A percentile compares a stretch with the other conserved stretches of the same genome.
Evolutionary conservation across 805 yeast species (phyloP).

Genomic region (Komagataella kurtzmanii): DNA sequence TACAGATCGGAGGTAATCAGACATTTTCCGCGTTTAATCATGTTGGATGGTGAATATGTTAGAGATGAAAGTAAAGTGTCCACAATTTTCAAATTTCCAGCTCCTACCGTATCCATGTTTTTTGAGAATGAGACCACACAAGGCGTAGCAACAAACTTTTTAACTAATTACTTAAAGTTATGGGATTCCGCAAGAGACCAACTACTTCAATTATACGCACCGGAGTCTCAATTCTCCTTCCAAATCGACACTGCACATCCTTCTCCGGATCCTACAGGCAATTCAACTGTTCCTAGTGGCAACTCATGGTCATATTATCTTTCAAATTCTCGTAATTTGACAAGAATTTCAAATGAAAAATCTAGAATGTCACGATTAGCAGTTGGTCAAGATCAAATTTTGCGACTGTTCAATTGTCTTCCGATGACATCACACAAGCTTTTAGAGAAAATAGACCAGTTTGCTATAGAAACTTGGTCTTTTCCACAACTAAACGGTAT

Average conservation of each 20-base stretch:
- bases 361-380: conserved; percentile 46
- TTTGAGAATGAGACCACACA: conserved; percentile 71
- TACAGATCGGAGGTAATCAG: conserved; percentile 52
- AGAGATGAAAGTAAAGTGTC: conserved; percentile 57
- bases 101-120: conserved; percentile 45
- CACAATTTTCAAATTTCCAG: conserved; percentile 38
- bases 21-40: conserved; percentile 66
- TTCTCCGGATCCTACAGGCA: conserved; percentile 4
- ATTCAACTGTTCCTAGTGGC: conserved; percentile 1
- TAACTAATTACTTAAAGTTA: conserved; percentile 57
- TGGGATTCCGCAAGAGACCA: conserved; percentile 78
- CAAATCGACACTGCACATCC: conserved; percentile 44
- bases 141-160: conserved; percentile 59
- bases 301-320: conserved; percentile 51
- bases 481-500: conserved; percentile 65
- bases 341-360: conserved; percentile 41
- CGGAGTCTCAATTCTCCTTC: conserved; percentile 73
- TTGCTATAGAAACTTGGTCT: conserved; percentile 69
- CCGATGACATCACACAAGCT: conserved; percentile 76
- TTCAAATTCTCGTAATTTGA: conserved; percentile 64
- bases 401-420: conserved; percentile 42
- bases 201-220: conserved; percentile 61
- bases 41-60: conserved; percentile 66
- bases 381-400: conserved; percentile 57
- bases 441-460: conserved; percentile 44